Conservation (phyloP, 495 filamentous ascomycete species). For the Penicillium malachiteum region DNA sequence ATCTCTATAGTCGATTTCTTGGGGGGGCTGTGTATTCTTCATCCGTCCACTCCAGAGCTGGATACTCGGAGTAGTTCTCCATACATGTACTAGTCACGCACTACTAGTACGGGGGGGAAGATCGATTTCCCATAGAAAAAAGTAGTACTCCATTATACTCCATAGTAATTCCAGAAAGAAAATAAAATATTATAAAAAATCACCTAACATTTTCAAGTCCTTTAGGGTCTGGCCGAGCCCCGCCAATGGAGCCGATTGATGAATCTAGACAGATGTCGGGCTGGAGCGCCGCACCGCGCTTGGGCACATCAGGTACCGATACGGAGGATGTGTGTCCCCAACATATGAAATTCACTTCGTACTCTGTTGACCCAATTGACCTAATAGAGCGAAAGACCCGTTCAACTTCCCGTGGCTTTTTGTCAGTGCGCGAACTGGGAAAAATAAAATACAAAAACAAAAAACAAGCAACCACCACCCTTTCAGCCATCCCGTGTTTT, state of each 20-base stretch:
- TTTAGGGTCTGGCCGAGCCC: slow-evolving; percentile 4
- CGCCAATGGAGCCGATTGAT: neutral
- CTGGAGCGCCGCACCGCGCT: slow-evolving; percentile 4
- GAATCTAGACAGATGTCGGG: slow-evolving; percentile 4
- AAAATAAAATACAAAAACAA: slow-evolving; percentile 14
- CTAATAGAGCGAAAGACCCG: slow-evolving; percentile 1
- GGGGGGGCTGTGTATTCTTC: slow-evolving; percentile 2
- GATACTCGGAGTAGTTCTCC: neutral
- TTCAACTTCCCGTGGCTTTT: neutral
- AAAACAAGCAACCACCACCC: no score
- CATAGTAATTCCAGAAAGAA: neutral
- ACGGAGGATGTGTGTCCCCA: neutral
- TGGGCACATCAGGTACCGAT: neutral
- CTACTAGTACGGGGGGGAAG: neutral
- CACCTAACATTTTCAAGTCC: neutral
- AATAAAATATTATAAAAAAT: neutral
- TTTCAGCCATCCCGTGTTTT: slow-evolving; percentile 23
- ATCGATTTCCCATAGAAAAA: neutral
- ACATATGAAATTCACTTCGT: neutral
- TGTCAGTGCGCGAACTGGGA: slow-evolving; percentile 8
- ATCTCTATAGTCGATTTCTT: neutral
- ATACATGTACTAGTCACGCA: neutral
- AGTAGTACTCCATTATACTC: neutral
- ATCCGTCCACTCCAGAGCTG: neutral
- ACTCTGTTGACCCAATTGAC: no score